phyloP scores from a whole-genome alignment of 2,329 filamentous ascomycete genomes.

The Alternaria novae-zelandiae region DNA sequence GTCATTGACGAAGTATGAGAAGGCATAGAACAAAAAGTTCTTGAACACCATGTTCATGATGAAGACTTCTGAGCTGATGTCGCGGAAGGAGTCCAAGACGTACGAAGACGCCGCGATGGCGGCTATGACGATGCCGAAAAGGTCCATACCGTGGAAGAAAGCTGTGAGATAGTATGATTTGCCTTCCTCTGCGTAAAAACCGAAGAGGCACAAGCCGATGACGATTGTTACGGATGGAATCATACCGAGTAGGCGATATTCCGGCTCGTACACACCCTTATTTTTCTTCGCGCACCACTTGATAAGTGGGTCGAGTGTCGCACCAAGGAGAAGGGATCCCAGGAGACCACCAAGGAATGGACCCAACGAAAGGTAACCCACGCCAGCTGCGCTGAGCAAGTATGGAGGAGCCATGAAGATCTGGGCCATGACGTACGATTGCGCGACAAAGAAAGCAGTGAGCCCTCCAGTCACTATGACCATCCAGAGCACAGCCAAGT shows the following conservation, averaged over 20 bases:
- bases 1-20: conserved; percentile 53
- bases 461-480: conserved; percentile 55
- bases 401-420: conserved; percentile 60
- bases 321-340: conserved; percentile 19
- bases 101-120: conserved; percentile 45
- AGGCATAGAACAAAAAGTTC: conserved; percentile 54
- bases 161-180: conserved; percentile 38
- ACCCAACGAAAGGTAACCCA: conserved; percentile 53
- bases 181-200: conserved; percentile 38
- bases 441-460: conserved; percentile 53
- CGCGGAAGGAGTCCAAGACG: conserved; percentile 50
- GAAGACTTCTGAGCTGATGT: conserved; percentile 53
- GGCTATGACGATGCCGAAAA: conserved; percentile 44
- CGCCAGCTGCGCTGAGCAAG: conserved; percentile 48
- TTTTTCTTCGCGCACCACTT: conserved; percentile 57
- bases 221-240: conserved; percentile 43
- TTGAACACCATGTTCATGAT: conserved; percentile 54
- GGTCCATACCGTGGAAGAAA: conserved; percentile 42
- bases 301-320: conserved; percentile 47
- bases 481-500: conserved; percentile 59
- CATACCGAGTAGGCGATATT: conserved; percentile 55
- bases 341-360: conserved; percentile 51
- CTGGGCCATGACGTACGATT: conserved; percentile 52
- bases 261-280: conserved; percentile 61
- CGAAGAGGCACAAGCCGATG: conserved; percentile 50